phyloP scores from a whole-genome alignment of 2,329 filamentous ascomycete genomes.

The Fusarium irregulare region DNA sequence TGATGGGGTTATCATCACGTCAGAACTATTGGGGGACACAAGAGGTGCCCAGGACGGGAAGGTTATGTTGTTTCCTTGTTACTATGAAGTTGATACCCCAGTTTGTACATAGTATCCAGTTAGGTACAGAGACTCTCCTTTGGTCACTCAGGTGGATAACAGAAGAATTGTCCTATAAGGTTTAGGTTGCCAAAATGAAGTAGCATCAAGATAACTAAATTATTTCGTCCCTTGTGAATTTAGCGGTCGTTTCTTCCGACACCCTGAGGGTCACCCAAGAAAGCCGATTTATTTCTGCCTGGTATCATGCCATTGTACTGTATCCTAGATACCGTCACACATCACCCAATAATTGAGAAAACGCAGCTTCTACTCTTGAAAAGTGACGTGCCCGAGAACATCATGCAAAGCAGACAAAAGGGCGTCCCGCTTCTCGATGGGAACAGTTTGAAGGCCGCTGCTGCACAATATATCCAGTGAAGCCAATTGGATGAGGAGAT shows the following conservation, averaged over 20 bases:
- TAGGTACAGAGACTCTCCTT: background rate
- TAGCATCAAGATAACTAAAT: too few relatives aligned
- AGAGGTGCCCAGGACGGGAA: background rate
- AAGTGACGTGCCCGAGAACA: background rate
- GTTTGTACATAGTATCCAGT: slow-evolving; percentile 7
- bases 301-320: background rate
- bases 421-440: background rate
- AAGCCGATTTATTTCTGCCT: too few relatives aligned
- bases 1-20: background rate
- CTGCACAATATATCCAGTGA: background rate
- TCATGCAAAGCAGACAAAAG: background rate
- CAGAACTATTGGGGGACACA: background rate
- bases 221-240: background rate
- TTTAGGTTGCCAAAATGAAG: background rate
- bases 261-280: too few relatives aligned
- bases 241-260: background rate
- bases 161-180: background rate
- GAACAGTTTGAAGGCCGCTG: background rate
- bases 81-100: slow-evolving; percentile 17
- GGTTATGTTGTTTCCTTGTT: slow-evolving; percentile 18
- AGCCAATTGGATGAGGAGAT: background rate
- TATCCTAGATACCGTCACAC: too few relatives aligned
- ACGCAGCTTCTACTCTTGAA: too few relatives aligned
- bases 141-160: too few relatives aligned
- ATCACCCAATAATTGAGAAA: too few relatives aligned